These are phyloP conservation scores for Komagataella kurtzmanii DNA, from an alignment of 805 yeast genomes.

Conservation along the genomic window DNA sequence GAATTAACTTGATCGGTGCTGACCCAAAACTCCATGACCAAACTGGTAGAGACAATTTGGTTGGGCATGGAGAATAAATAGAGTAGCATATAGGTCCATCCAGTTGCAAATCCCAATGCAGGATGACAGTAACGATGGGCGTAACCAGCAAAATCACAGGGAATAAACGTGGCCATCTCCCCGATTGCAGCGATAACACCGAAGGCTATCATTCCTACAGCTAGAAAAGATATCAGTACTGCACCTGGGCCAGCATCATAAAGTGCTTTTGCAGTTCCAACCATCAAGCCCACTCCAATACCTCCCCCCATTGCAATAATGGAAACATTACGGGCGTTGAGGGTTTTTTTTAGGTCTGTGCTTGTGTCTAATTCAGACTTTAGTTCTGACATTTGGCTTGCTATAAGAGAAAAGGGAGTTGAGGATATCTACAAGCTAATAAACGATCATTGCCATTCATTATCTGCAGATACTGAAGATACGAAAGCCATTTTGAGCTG, in stretches of 20 bases:
- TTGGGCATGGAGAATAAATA: conserved; percentile 40
- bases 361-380: conserved; percentile 12
- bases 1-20: conserved; percentile 41
- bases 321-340: conserved; percentile 36
- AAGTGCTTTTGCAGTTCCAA: conserved; percentile 35
- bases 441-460: neutral
- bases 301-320: conserved; percentile 42
- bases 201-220: conserved; percentile 38
- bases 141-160: conserved; percentile 37
- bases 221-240: conserved; percentile 30
- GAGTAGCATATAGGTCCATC: conserved; percentile 37
- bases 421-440: neutral
- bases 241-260: conserved; percentile 40
- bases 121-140: conserved; percentile 37
- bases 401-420: neutral
- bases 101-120: conserved; percentile 45
- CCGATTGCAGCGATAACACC: conserved; percentile 44
- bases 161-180: conserved; percentile 39
- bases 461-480: neutral
- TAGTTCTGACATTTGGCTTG: neutral
- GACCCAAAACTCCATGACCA: conserved; percentile 32
- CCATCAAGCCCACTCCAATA: conserved; percentile 45
- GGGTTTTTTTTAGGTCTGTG: conserved; percentile 20
- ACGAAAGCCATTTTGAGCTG: neutral
- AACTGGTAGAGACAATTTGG: conserved; percentile 35